Conservation (phyloP, 208 protist species). For the Trypanosoma caninum region DNA sequence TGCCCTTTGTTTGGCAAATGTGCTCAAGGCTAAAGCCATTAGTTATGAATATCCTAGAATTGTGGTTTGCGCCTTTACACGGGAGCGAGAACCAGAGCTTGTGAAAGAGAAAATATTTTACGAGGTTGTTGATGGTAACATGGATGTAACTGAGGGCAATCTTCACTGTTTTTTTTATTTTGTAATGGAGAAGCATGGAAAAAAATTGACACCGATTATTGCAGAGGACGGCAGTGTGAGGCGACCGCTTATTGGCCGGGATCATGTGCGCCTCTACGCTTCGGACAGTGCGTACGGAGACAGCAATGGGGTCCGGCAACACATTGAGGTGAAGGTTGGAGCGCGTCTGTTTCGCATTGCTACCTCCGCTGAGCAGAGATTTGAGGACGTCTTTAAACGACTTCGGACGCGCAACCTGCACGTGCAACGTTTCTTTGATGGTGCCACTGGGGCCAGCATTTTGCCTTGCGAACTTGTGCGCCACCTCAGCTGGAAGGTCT, state of each 20-base stretch:
- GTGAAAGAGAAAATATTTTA: constrained; percentile 1
- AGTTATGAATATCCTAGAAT: constrained; percentile 8
- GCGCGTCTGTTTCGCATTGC: constrained; percentile 21
- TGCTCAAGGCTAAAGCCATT: background rate
- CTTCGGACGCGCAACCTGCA: constrained; percentile 22
- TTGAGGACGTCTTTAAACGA: constrained; percentile 26
- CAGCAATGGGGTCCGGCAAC: background rate
- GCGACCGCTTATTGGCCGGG: constrained; percentile 11
- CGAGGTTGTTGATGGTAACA: constrained; percentile 8
- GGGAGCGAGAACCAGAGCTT: background rate
- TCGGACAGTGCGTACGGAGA: constrained; percentile 2
- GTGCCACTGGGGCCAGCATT: constrained; percentile 43
- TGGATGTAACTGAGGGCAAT: constrained; percentile 10
- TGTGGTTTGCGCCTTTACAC: constrained; percentile 19
- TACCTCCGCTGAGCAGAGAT: constrained; percentile 11
- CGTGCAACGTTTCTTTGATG: constrained; percentile 34
- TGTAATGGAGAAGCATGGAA: background rate
- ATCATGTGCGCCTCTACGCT: constrained; percentile 16
- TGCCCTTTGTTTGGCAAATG: background rate
- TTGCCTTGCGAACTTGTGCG: constrained; percentile 48
- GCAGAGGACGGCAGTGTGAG: background rate
- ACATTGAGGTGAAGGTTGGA: constrained; percentile 24
- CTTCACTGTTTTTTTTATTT: constrained; percentile 17
- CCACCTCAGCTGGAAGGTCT: constrained; percentile 21
- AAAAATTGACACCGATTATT: background rate